Conservation (phyloP, 2,329 filamentous ascomycete genomes). For the Botrytis pseudocinerea region DNA sequence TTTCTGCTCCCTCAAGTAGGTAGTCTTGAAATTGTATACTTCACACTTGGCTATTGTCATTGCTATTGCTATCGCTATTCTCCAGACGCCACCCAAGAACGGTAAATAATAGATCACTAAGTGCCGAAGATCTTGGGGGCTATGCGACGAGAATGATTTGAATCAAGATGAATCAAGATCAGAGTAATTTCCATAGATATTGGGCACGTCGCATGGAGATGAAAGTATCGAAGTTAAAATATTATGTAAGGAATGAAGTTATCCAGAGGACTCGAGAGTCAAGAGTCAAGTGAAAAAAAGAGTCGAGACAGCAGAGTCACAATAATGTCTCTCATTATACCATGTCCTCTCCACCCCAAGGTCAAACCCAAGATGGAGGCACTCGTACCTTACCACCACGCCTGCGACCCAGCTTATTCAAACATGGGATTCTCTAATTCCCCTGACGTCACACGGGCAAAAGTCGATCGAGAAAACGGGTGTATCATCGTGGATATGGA, state of each 20-base stretch:
- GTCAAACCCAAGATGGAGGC: background rate
- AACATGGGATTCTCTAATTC: background rate
- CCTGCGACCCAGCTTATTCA: background rate
- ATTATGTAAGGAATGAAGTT: background rate
- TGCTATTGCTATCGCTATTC: too few species aligned
- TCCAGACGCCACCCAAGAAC: background rate
- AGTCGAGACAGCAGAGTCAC: background rate
- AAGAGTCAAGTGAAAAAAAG: background rate
- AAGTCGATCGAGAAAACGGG: conserved; percentile 9
- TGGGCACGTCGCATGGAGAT: background rate
- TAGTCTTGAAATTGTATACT: background rate
- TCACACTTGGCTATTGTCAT: background rate
- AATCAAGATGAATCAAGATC: background rate
- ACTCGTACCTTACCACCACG: too few species aligned
- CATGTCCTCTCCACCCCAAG: background rate
- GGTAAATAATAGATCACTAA: background rate
- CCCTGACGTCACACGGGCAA: background rate
- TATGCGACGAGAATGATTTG: background rate
- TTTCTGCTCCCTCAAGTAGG: background rate
- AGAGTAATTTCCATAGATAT: background rate
- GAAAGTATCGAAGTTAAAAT: background rate
- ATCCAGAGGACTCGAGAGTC: background rate
- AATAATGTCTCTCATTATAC: background rate
- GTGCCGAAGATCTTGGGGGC: background rate
- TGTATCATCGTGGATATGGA: conserved; percentile 6